These are phyloP conservation scores for Colletotrichum theobromicola DNA, from an alignment of 2,329 filamentous ascomycete genomes.

Conservation along the genomic window DNA sequence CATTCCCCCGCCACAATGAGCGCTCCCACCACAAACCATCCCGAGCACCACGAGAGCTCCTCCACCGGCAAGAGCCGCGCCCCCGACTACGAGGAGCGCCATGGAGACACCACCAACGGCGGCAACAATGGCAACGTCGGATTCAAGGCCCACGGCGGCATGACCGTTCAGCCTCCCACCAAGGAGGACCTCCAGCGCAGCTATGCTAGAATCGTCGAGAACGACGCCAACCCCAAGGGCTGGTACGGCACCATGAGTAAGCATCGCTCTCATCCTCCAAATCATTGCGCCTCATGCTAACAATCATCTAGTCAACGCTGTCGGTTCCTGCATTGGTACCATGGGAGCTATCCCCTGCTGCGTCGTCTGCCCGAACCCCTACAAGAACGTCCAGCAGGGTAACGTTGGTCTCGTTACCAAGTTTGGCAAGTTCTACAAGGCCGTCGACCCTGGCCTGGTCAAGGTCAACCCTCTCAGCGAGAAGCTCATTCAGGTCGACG, in stretches of 20 bases:
- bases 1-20: conserved; percentile 18
- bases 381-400: conserved; percentile 89
- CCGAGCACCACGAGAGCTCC: conserved; percentile 8
- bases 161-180: conserved; percentile 79
- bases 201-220: conserved; percentile 70
- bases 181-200: conserved; percentile 84
- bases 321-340: conserved; percentile 78
- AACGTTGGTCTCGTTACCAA: conserved; percentile 95
- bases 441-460: conserved; percentile 94
- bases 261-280: conserved; percentile 32
- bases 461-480: conserved; percentile 97
- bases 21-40: not conserved
- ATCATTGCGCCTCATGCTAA: not conserved
- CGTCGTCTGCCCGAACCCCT: conserved; percentile 91
- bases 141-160: conserved; percentile 59
- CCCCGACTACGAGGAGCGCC: conserved; percentile 15
- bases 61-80: conserved; percentile 20
- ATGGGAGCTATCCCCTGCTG: conserved; percentile 91
- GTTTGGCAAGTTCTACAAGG: conserved; percentile 93
- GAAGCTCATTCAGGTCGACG: conserved; percentile 87
- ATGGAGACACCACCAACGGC: conserved; percentile 21
- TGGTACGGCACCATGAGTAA: conserved; percentile 91
- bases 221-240: conserved; percentile 74
- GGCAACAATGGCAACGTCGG: conserved; percentile 33
- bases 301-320: conserved; percentile 63